Percentiles rank a stretch among this genome's conserved stretches.
These are phyloP conservation scores for Juglanconis juglandina DNA, from an alignment of 2,329 filamentous ascomycete genomes.

Conservation along the genomic window DNA sequence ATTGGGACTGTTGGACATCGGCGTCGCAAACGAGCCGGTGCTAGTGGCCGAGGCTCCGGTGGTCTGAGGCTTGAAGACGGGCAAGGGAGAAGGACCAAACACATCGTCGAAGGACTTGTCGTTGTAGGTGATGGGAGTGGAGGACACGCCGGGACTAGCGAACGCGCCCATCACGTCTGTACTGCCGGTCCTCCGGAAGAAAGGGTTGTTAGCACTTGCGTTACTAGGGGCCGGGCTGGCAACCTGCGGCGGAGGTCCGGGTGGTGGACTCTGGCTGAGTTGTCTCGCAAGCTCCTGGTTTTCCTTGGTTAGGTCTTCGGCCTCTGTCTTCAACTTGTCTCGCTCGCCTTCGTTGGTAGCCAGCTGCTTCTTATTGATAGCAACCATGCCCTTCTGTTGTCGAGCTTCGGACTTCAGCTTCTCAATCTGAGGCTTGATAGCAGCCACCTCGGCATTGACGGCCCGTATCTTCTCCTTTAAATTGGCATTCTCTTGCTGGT, in stretches of 20 bases:
- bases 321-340: conserved; percentile 81
- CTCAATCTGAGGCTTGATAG: conserved; percentile 86
- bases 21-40: conserved; percentile 49
- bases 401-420: conserved; percentile 88
- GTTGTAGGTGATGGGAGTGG: conserved; percentile 38
- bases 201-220: conserved; percentile 84
- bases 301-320: conserved; percentile 63
- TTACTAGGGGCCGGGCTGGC: conserved; percentile 68
- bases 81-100: conserved; percentile 64
- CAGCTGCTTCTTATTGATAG: conserved; percentile 98
- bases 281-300: conserved; percentile 57
- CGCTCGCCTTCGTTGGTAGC: conserved; percentile 83
- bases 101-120: conserved; percentile 81
- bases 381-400: conserved; percentile 92
- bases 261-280: conserved; percentile 48
- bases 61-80: conserved; percentile 57
- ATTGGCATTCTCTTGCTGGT: conserved; percentile 81
- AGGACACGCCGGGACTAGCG: conserved; percentile 38
- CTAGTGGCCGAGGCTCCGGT: conserved; percentile 56
- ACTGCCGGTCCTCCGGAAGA: conserved; percentile 73
- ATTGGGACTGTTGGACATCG: conserved; percentile 57
- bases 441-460: conserved; percentile 76
- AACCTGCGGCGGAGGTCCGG: conserved; percentile 43
- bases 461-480: conserved; percentile 85
- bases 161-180: conserved; percentile 57